Evolutionary conservation across 2,329 filamentous ascomycete genomes (phyloP), one percentile per base, ranked within the genome.

Genomic region (Teratosphaeria nubilosa): DNA sequence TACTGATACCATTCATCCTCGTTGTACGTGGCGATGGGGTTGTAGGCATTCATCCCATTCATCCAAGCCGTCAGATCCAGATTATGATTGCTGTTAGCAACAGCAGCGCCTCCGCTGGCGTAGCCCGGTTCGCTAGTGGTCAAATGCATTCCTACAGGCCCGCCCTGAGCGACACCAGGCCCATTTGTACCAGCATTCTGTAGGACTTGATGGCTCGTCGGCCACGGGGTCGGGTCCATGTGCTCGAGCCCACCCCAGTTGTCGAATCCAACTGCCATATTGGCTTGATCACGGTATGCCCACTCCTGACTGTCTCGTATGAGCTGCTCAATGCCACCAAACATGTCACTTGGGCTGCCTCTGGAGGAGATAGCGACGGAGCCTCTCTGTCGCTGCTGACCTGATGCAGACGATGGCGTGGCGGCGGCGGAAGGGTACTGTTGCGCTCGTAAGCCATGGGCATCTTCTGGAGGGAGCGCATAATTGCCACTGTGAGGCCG

Each of bases 301-400:
- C 60, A 85, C 64, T 86, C 81, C 60, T 86, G 82, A 53, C 80
- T 82, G 54, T 86, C 83, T 52, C 82, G 78, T 3, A 86, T 77
- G 5, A 87, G 70, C 51, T 81, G 80, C 37, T 86, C 82, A 1
- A 85, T 76, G 9, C 79, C 80, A 25, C 82, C 82, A 60, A 86
- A 85, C 55, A 83, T 74, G 11, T 79, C 77, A 10, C 75, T 77
- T 10, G 79, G 78, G 5, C 74, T 76, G 4, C 73, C 70, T 20
- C 70, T 72, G 2, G 62, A 52, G 4, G 24, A n/a, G 2, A 56
- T 37, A 32, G 27, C 51, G 6, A 30, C 41, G 7, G 55, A 56
- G 24, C 50, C 59, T 20, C 58, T 56, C 24, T 55, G 52, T 31
- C 59, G 60, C 61, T 64, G 59, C 63, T 63, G 60, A 66, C 54